These are phyloP conservation scores for Phytophthora capsici DNA, from an alignment of 352 stramenopile species.

Conservation along the genomic window DNA sequence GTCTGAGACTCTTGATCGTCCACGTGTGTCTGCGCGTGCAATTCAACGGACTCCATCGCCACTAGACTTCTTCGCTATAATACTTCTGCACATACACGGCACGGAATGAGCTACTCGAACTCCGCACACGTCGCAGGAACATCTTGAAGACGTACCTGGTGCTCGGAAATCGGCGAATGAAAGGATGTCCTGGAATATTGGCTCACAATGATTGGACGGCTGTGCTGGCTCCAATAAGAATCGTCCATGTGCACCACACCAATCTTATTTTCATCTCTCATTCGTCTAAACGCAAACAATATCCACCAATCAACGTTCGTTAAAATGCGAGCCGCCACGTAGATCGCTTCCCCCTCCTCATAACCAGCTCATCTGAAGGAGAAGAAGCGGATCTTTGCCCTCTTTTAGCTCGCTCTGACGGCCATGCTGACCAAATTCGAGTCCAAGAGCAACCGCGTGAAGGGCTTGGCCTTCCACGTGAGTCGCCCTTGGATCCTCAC, in stretches of 20 bases:
- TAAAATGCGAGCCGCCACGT: conserved; percentile 18
- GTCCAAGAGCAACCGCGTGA: conserved; percentile 99
- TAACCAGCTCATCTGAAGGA: conserved; percentile 8
- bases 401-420: neutral
- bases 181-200: conserved; percentile 4
- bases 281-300: conserved; percentile 5
- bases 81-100: neutral
- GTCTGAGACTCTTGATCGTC: conserved; percentile 20
- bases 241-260: conserved; percentile 14
- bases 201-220: conserved; percentile 26
- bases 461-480: conserved; percentile 99
- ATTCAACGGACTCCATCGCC: conserved; percentile 34
- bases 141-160: conserved; percentile 15
- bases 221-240: conserved; percentile 30
- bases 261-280: neutral
- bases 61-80: neutral
- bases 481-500: conserved; percentile 99
- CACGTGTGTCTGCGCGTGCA: conserved; percentile 32
- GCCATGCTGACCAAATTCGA: conserved; percentile 99
- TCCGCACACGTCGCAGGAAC: conserved; percentile 8
- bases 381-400: conserved; percentile 16
- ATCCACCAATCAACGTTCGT: conserved; percentile 14
- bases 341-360: conserved; percentile 17
- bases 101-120: conserved; percentile 1
- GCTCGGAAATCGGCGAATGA: conserved; percentile 25